Conservation (phyloP, 306 rosid species). For the Aeschynomene evenia region DNA sequence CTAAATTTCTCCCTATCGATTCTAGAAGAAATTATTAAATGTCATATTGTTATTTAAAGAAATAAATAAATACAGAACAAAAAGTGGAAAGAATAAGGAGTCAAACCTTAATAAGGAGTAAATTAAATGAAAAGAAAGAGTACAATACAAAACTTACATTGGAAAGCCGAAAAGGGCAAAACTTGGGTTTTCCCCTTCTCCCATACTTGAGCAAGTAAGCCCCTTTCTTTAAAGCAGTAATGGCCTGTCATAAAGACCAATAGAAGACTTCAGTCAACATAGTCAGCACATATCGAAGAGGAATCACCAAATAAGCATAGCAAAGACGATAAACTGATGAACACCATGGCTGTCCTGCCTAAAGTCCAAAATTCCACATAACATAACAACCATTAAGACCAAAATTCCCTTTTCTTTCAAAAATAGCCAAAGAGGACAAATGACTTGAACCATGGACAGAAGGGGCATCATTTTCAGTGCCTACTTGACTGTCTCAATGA, state of each 20-base stretch:
- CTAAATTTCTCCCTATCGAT: conserved; percentile 2
- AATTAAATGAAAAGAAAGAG: conserved; percentile 23
- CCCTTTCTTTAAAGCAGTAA: conserved; percentile 97
- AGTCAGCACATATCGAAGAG: conserved; percentile 23
- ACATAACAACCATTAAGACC: background rate
- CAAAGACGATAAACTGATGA: conserved; percentile 8
- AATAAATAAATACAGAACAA: conserved; percentile 17
- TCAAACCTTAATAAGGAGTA: background rate
- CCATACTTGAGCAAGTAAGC: conserved; percentile 95
- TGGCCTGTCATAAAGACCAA: conserved; percentile 65
- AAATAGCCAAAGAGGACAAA: too few species aligned
- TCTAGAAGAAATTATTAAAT: conserved; percentile 19
- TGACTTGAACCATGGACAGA: too few species aligned
- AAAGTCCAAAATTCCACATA: conserved; percentile 3
- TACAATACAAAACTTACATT: conserved; percentile 64
- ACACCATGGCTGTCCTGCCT: conserved; percentile 11
- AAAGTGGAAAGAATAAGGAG: conserved; percentile 11
- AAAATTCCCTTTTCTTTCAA: background rate
- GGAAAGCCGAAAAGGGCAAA: conserved; percentile 94
- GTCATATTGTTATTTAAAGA: background rate
- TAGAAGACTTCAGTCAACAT: conserved; percentile 31
- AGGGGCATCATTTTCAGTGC: too few species aligned
- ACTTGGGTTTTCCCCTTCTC: conserved; percentile 98
- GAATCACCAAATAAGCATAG: conserved; percentile 5
- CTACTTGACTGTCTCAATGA: too few species aligned